Base-by-base conservation (phyloP, 2,329 filamentous ascomycete genomes). In the Neonectria ditissima region DNA sequence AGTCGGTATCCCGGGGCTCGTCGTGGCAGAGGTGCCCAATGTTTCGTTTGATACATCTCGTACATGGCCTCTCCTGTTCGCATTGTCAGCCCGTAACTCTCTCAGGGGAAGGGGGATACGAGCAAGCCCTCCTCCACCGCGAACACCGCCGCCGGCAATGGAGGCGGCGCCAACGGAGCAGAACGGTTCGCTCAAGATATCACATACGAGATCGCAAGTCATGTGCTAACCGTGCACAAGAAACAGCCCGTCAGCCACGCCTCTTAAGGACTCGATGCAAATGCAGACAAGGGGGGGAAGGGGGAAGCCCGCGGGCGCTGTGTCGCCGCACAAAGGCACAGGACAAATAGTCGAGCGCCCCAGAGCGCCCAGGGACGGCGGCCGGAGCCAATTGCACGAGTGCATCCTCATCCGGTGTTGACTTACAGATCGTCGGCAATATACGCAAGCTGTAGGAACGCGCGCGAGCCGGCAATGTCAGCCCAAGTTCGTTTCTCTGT, bases 21-120 rank as follows among this genome's bases (percentile, higher is more conserved):
- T 99, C 96, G 83, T 97, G 96, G 81, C 96, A 99, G 70, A 99
- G 87, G 81, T 99, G 96, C 74, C 95, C 96, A 79, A 99, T 99
- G 82, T 97, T 97, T 76, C 96, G 91, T 83, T 98, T 99, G 81
- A 98, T 93, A 84, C 96, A 99, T 82, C 96, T 89, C 75, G 93
- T 95, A 87, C 96, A 99, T 75, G 96, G 96, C 78, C 96, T 91
- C 84, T 97, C 93, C 93, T 97, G 80, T 71, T 59, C 65, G 71
- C 63, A 61, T 51, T 61, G 69, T 78, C 66, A 78, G 76, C 69
- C 68, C 63, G 63, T 65, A 44, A 47, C 52, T 54, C 56, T 32
- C 22, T 63, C 10, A 28, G 62, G 57, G n/a, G n/a, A 20, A 41
- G 37, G 9, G 37, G 57, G 62, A 14, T 56, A 24, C 62, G 48